Evolutionary conservation across 192 early-diverging fungal species (phyloP).

Genomic region (Gonapodya prolifera): DNA sequence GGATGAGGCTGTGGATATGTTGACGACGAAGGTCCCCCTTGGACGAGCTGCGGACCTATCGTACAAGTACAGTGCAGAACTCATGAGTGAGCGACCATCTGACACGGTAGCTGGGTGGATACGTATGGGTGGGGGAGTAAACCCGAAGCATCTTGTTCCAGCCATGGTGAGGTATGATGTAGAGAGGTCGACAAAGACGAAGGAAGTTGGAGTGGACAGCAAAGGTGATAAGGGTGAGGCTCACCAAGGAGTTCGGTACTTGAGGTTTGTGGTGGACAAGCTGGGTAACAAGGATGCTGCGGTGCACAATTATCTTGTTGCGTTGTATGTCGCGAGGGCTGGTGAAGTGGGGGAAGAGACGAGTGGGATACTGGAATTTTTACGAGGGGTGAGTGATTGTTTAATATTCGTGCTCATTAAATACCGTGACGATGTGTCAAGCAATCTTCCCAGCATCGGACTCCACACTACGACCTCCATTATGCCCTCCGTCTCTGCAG

Average conservation of each 20-base stretch:
- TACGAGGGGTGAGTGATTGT: conserved; percentile 45
- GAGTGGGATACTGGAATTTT: conserved; percentile 53
- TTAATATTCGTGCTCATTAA: conserved; percentile 7
- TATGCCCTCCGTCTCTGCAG: conserved; percentile 85
- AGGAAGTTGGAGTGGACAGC: background rate
- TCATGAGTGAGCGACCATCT: conserved; percentile 75
- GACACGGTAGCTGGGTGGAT: conserved; percentile 82
- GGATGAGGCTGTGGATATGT: conserved; percentile 56
- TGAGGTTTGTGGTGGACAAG: conserved; percentile 67
- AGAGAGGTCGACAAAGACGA: background rate
- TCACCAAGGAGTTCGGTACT: conserved; percentile 82
- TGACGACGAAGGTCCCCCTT: conserved; percentile 60
- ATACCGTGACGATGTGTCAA: conserved; percentile 14
- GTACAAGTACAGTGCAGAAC: conserved; percentile 74
- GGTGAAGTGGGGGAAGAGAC: conserved; percentile 32
- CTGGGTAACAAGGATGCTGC: conserved; percentile 70
- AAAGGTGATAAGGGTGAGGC: conserved; percentile 11
- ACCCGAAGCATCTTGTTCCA: conserved; percentile 74
- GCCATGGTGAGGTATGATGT: conserved; percentile 71
- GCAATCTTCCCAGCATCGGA: conserved; percentile 40
- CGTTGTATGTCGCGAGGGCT: conserved; percentile 54
- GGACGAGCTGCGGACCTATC: conserved; percentile 45
- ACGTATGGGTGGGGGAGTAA: conserved; percentile 43
- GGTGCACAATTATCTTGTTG: conserved; percentile 88
- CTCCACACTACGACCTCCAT: conserved; percentile 78